Evolutionary conservation across 192 early-diverging fungal genomes (phyloP).

Genomic region (Helicostylum pulchrum): DNA sequence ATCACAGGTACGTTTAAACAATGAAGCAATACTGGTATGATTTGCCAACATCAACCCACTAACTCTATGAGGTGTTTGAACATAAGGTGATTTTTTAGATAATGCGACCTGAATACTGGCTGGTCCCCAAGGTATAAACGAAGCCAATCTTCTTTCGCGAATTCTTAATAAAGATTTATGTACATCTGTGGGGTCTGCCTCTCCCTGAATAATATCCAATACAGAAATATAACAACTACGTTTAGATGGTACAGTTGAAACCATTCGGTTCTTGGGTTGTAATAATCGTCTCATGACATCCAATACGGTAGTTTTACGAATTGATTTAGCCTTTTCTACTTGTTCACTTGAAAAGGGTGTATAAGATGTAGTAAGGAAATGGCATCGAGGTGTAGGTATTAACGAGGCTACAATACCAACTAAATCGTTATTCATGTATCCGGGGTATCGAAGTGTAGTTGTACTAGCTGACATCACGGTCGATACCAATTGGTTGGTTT

Average conservation of each 20-base stretch:
- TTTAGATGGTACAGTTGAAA: conserved; percentile 88
- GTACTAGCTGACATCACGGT: conserved; percentile 98
- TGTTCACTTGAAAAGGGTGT: conserved; percentile 96
- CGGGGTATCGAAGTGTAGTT: conserved; percentile 94
- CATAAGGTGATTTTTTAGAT: conserved; percentile 90
- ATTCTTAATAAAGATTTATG: conserved; percentile 97
- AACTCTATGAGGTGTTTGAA: conserved; percentile 88
- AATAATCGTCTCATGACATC: conserved; percentile 97
- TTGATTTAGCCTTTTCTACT: conserved; percentile 86
- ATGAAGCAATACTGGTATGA: conserved; percentile 86
- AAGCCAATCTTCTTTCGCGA: conserved; percentile 87
- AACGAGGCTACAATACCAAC: conserved; percentile 92
- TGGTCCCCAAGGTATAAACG: conserved; percentile 99
- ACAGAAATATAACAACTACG: conserved; percentile 96
- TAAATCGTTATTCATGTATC: conserved; percentile 99
- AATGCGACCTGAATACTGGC: conserved; percentile 98
- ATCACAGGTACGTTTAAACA: conserved; percentile 88
- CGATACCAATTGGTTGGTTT: conserved; percentile 95
- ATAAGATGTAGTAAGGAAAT: conserved; percentile 92
- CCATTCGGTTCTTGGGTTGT: conserved; percentile 97
- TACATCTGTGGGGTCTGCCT: conserved; percentile 95
- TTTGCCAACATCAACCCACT: conserved; percentile 98
- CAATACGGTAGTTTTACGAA: conserved; percentile 94
- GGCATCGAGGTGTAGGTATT: conserved; percentile 97
- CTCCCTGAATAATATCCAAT: conserved; percentile 98